Base-by-base conservation (phyloP, 306 rosid genomes). In the Amphicarpaea edgeworthii region DNA sequence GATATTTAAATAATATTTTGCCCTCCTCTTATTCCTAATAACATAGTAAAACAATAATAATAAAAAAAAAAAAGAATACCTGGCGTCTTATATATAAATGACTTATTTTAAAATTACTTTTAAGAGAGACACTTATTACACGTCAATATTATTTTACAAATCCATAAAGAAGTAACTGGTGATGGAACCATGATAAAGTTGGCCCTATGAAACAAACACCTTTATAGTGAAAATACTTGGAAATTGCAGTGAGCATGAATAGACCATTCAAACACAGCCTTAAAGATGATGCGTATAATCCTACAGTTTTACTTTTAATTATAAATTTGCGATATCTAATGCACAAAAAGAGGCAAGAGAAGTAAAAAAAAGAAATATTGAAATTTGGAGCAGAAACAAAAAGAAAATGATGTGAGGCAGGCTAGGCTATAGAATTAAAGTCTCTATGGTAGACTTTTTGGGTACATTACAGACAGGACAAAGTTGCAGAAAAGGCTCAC, bases 391-490 rank as follows among this genome's bases (percentile, higher is more conserved):
- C n/a, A n/a, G n/a, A n/a, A n/a, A n/a, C n/a, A n/a, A n/a, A n/a
- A n/a, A n/a, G n/a, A n/a, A n/a, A n/a, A n/a, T n/a, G n/a, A 32
- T 16, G 0, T 62, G 34, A 14, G 16, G 17, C 17, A 16, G 16
- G 8, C 17, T 3, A 20, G n/a, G 6, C 87, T 85, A 93, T 86
- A 83, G 82, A 76, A 86, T 83, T 69, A 86, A 65, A 67, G 94
- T 82, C 82, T 90, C 91, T 61, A 93, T 89, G 57, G 80, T 80
- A 6, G 89, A 83, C 77, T 83, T 90, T 89, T 89, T 93, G 26
- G 82, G 83, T 73, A 73, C 57, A 43, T 8, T 40, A 71, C 97
- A 93, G 17, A 90, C 83, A 4, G 97, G 97, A 79, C 97, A 93
- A 21, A 78, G 70, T 76, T 88, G 85, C 23, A 93, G 83, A 21